Evolutionary conservation across 2,329 filamentous ascomycete species (phyloP).

Genomic region (Nemania serpens): DNA sequence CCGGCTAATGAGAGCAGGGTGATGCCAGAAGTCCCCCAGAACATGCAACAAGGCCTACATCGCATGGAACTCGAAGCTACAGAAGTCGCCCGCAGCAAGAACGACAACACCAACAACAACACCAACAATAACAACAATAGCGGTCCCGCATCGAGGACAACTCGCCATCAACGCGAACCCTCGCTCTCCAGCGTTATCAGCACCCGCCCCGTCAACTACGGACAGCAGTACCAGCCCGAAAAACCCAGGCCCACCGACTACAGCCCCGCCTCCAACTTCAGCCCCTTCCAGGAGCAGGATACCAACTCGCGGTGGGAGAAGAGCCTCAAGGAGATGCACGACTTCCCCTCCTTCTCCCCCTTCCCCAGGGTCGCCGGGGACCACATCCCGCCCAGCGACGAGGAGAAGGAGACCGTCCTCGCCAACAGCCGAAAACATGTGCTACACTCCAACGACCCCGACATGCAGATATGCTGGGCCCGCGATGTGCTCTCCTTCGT

Average conservation of each 20-base stretch:
- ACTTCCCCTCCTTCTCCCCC: conserved; percentile 81
- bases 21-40: conserved; percentile 93
- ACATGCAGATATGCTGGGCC: conserved; percentile 96
- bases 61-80: conserved; percentile 83
- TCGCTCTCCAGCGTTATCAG: conserved; percentile 49
- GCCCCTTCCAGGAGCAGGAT: conserved; percentile 49
- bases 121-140: conserved; percentile 33
- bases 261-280: conserved; percentile 43
- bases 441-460: conserved; percentile 89
- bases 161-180: conserved; percentile 49
- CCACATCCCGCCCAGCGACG: conserved; percentile 90
- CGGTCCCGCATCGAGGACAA: conserved; percentile 34
- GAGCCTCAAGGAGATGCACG: conserved; percentile 50
- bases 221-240: conserved; percentile 40
- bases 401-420: conserved; percentile 88
- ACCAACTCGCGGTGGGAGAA: conserved; percentile 46
- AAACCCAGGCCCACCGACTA: conserved; percentile 41
- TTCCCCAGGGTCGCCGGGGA: conserved; percentile 87
- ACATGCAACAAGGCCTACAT: conserved; percentile 94
- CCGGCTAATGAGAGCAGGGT: conserved; percentile 60
- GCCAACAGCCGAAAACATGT: conserved; percentile 84
- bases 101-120: conserved; percentile 35
- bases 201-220: conserved; percentile 35
- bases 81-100: conserved; percentile 50
- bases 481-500: conserved; percentile 90